Conservation (phyloP, 139 green algal genomes). For the Coelastrella sp. region DNA sequence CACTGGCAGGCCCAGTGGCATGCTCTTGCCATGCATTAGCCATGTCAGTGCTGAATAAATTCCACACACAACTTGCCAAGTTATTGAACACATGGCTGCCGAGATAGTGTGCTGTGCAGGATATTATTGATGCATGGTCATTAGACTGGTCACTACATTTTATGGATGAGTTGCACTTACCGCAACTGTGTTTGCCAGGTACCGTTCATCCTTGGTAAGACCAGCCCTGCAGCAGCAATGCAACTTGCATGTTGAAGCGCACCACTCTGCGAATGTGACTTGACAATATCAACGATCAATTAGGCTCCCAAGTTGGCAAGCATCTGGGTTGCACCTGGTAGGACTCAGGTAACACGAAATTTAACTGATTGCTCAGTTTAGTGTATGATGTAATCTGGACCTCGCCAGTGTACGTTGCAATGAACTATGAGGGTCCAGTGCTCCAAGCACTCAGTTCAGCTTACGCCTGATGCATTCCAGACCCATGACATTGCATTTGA, state of each 20-base stretch:
- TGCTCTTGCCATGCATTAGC: neutral
- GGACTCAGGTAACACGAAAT: too few relatives aligned
- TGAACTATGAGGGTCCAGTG: too few relatives aligned
- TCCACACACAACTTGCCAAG: neutral
- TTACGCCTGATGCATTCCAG: too few relatives aligned
- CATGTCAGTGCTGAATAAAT: neutral
- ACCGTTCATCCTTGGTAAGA: neutral
- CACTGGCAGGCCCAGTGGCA: neutral
- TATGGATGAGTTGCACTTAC: neutral
- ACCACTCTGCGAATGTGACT: too few relatives aligned
- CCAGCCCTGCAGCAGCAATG: neutral
- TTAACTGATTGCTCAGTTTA: too few relatives aligned
- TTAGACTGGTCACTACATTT: neutral
- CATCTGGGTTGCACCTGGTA: too few relatives aligned
- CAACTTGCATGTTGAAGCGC: neutral
- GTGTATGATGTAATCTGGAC: too few relatives aligned
- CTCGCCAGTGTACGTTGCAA: too few relatives aligned
- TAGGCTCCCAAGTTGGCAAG: too few relatives aligned
- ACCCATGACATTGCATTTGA: too few relatives aligned
- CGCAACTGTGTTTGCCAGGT: neutral
- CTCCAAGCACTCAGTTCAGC: too few relatives aligned
- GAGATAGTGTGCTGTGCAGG: neutral
- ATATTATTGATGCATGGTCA: neutral
- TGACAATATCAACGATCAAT: too few relatives aligned
- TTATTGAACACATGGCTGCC: neutral